Base-by-base conservation (phyloP, 2,329 filamentous ascomycete genomes). In the Neophaeococcomyces aloes region DNA sequence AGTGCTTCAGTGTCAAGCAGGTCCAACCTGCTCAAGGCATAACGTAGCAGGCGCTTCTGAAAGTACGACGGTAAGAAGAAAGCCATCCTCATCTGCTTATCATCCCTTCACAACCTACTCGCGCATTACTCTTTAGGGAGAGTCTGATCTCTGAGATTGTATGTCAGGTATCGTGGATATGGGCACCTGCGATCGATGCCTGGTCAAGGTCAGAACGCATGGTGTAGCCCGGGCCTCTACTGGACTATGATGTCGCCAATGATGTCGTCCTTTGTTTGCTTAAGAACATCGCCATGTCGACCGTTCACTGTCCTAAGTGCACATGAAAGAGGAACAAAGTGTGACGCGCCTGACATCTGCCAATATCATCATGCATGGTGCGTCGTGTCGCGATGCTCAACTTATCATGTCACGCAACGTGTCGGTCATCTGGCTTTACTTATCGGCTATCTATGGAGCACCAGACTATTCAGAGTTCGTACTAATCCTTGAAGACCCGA, bases 11-110 rank as follows among this genome's bases (percentile, higher is more conserved):
- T 83, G 58, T 96, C 91, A 47, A 98, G 76, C 44, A 95, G 72
- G 55, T 94, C 87, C 47, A 94, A 72, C 46, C 81, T 79, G 18
- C 83, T 82, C 32, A 98, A 70, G 38, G 81, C 86, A 68, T 91
- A 94, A 54, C 86, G 81, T 52, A 96, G 75, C 56, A 96, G 74
- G 62, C 83, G 80, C 74, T 91, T 94, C 67, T 88, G 85, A 71
- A 94, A 69, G 54, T 71, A 86, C 54, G 78, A 84, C 51, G 86
- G 80, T 57, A 91, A 75, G 60, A 85, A 79, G 60, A 75, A 79
- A 42, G 81, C 78, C 83, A 88, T 87, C 39, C 25, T 32, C 25
- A 19, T 6, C 23, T 7, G 19, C n/a, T 42, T 7, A 19, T 17
- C 11, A 19, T 17, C 19, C 19, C 19, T 27, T 8, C 39, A 42